These are phyloP conservation scores for Nyctanthes arbortristis DNA, from an alignment of 257 asterid genomes.

Conservation along the genomic window DNA sequence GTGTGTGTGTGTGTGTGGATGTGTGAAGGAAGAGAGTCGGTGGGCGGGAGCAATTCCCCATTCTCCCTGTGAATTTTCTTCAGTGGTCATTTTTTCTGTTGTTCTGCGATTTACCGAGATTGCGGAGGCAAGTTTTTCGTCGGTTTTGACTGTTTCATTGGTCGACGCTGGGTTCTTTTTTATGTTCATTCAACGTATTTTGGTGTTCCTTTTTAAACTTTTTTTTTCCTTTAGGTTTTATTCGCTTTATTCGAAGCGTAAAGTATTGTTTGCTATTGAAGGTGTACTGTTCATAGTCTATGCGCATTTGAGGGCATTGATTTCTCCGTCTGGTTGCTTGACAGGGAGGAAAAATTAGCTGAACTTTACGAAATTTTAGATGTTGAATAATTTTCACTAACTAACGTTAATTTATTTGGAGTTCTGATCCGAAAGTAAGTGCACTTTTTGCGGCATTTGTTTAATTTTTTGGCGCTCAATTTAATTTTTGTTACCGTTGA, in stretches of 20 bases:
- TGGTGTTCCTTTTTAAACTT: not conserved
- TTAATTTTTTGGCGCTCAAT: too few species aligned
- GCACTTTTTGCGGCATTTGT: not conserved
- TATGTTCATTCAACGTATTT: slow-evolving; percentile 1
- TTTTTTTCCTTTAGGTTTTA: slow-evolving; percentile 8
- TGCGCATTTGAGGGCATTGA: not conserved
- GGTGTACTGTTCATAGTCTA: slow-evolving; percentile 5
- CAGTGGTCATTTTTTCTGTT: not conserved
- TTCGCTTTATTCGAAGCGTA: slow-evolving; percentile 31
- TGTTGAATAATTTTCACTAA: not conserved
- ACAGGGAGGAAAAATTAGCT: not conserved
- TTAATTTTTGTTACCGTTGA: too few species aligned
- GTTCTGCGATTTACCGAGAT: not conserved
- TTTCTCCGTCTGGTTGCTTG: not conserved
- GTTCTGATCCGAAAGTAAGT: not conserved
- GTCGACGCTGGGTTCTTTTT: not conserved
- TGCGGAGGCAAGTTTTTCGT: not conserved
- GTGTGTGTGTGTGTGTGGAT: too few species aligned
- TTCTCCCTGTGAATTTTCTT: not conserved
- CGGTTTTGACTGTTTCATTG: slow-evolving; percentile 18
- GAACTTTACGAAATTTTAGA: not conserved
- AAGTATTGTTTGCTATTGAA: slow-evolving; percentile 16
- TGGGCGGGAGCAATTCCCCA: not conserved
- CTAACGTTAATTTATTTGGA: not conserved
- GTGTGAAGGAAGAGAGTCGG: not conserved